A percentile compares a stretch with the other conserved stretches of the same genome.
Conservation (phyloP, 1,284 basidiomycete species). For the Pholiota adiposa region DNA sequence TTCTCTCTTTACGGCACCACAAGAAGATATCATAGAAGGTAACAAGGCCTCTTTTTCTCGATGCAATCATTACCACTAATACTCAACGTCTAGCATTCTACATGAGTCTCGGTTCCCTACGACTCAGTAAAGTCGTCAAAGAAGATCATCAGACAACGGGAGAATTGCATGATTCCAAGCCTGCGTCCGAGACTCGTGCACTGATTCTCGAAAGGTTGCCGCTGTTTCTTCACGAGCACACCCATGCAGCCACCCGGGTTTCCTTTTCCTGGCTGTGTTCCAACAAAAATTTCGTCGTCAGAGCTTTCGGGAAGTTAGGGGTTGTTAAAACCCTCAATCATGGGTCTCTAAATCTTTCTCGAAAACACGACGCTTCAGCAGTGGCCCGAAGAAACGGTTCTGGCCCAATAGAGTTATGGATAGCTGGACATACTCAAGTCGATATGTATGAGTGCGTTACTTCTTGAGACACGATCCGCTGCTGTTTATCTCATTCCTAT, state of each 20-base stretch:
- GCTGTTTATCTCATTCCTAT: background rate
- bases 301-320: constrained; percentile 61
- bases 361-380: constrained; percentile 76
- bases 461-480: background rate
- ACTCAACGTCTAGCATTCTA: constrained; percentile 61
- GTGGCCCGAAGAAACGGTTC: constrained; percentile 62
- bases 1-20: constrained; percentile 82
- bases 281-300: constrained; percentile 75
- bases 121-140: constrained; percentile 73
- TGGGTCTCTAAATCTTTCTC: constrained; percentile 50
- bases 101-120: constrained; percentile 64
- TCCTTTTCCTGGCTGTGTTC: constrained; percentile 78
- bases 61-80: background rate
- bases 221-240: constrained; percentile 91
- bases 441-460: constrained; percentile 89
- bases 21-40: constrained; percentile 88
- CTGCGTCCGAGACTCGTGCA: constrained; percentile 53
- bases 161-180: constrained; percentile 54
- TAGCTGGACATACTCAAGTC: constrained; percentile 75
- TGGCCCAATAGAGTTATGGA: constrained; percentile 75
- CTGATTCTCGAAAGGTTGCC: constrained; percentile 89
- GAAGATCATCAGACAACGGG: constrained; percentile 72
- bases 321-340: constrained; percentile 65
- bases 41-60: background rate
- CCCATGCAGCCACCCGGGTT: constrained; percentile 70